Conservation (phyloP, 2,329 filamentous ascomycete genomes). For the Shiraia sp. region DNA sequence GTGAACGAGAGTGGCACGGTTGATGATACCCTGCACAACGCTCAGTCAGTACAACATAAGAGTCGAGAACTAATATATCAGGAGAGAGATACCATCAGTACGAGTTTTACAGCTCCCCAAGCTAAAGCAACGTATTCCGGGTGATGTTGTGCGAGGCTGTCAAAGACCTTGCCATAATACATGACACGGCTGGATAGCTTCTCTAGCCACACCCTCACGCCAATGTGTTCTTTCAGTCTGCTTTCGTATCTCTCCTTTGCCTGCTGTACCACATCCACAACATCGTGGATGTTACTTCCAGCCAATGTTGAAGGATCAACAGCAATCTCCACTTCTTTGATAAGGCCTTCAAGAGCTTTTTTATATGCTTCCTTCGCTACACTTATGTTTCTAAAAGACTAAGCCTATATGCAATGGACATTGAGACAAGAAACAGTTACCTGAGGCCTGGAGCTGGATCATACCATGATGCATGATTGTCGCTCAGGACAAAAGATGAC, state of each 20-base stretch:
- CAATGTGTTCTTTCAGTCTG: neutral
- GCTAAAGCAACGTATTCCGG: conserved; percentile 36
- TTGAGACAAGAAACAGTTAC: no score
- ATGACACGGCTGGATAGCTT: conserved; percentile 2
- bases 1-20: conserved; percentile 4
- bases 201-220: conserved; percentile 2
- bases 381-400: neutral
- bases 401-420: neutral
- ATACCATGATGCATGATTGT: neutral
- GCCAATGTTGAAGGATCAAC: neutral
- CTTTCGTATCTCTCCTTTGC: neutral
- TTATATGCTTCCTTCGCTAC: neutral
- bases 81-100: conserved; percentile 14
- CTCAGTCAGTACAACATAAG: conserved; percentile 9
- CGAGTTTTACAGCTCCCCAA: conserved; percentile 35
- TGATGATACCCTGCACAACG: conserved; percentile 6
- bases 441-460: neutral
- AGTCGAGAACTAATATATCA: neutral
- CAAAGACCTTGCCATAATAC: conserved; percentile 28
- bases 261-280: neutral
- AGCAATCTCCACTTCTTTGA: neutral
- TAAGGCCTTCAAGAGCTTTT: neutral
- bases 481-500: no score
- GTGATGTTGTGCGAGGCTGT: conserved; percentile 33
- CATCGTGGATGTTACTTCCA: neutral